phyloP scores from a whole-genome alignment of 805 yeast genomes.

The Myxozyma neotropica region DNA sequence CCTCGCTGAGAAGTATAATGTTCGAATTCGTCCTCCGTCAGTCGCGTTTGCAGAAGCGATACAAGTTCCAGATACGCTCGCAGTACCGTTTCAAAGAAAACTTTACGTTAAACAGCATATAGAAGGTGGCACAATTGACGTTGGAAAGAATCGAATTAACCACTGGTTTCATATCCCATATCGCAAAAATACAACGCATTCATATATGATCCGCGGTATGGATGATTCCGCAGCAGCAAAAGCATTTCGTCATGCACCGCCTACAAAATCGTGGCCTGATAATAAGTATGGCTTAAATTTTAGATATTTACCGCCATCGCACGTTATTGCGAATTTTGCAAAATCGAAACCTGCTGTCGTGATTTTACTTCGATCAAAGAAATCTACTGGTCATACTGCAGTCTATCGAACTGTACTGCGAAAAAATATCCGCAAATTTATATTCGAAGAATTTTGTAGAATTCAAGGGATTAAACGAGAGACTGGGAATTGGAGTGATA shows the following conservation, averaged over 20 bases:
- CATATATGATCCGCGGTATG: slow-evolving; percentile 10
- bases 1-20: slow-evolving; percentile 17
- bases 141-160: background rate
- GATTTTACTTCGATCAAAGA: background rate
- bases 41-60: background rate
- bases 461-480: slow-evolving; percentile 26
- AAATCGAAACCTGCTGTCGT: slow-evolving; percentile 26
- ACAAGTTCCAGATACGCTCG: slow-evolving; percentile 16
- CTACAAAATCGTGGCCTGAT: background rate
- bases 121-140: slow-evolving; percentile 12
- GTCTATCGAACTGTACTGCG: slow-evolving; percentile 10
- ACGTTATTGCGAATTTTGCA: slow-evolving; percentile 3
- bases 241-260: background rate
- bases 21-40: slow-evolving; percentile 13
- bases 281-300: background rate
- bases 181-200: slow-evolving; percentile 10
- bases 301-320: slow-evolving; percentile 21
- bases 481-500: slow-evolving; percentile 21
- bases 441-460: slow-evolving; percentile 19
- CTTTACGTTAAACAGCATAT: slow-evolving; percentile 11
- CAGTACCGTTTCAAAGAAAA: slow-evolving; percentile 19
- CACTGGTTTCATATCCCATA: slow-evolving; percentile 10
- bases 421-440: slow-evolving; percentile 9
- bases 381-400: slow-evolving; percentile 3
- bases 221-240: background rate